Base-by-base conservation (phyloP, 306 rosid species). In the Gynostemma pentaphyllum region DNA sequence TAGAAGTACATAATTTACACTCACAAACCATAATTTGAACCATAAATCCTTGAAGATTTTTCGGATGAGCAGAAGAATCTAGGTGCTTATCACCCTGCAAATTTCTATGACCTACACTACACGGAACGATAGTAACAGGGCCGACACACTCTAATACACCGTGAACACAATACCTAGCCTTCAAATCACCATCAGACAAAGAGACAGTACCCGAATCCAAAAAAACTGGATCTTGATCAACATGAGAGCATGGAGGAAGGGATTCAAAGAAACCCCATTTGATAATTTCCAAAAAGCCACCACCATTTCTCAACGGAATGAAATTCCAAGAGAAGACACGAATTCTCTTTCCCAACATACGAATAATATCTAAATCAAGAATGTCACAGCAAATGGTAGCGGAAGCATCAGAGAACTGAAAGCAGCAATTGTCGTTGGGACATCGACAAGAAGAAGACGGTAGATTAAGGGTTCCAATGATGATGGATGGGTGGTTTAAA, bases 331-430 rank as follows among this genome's bases (percentile, higher is more conserved):
- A 77, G 6, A 78, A 74, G 26, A 80, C 81, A 8, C 65, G 75
- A 66, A 88, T 82, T 59, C 73, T 68, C 57, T 54, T 76, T 4
- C 81, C 81, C 0, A 88, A 40, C 5, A 79, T 77, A 34, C 48
- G 34, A 5, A 75, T n/a, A n/a, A n/a, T 40, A 24, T 78, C 79
- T 29, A 83, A 75, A 46, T 71, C 72, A 49, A 92, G 84, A 66
- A 92, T 34, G 70, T 92, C 96, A 61, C 98, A 92, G 74, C 98
- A 92, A 48, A 88, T 45, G 0, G 84, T 61, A 65, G 75, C 79
- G 22, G 87, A 80, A 29, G 63, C 73, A 63, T 92, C 95, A 16
- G 90, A 75, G 79, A 92, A 88, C 57, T 71, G 85, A 78, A 92
- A 67, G 82, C 98, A 67, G 82, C 98, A 82, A 62, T 42, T 71